Base-by-base conservation (phyloP, 352 stramenopile genomes). In the Phytophthora pistaciae region DNA sequence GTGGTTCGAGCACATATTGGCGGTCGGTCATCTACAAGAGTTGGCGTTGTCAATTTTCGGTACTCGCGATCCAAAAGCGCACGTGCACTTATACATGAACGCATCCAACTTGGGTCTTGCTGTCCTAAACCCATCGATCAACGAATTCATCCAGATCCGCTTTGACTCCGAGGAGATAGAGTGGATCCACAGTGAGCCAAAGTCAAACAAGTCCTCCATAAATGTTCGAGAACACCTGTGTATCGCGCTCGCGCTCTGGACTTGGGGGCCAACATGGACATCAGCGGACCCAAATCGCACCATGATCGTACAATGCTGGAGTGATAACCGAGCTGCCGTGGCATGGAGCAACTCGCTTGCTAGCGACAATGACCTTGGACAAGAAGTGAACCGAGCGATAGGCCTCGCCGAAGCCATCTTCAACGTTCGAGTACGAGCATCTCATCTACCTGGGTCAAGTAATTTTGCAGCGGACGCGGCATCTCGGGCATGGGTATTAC, bases 291-390 rank as follows among this genome's bases (percentile, higher is more conserved):
- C 49, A 21, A 16, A 40, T 56, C 50, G 8, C 3, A 56, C 50
- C 7, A 25, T 21, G 14, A 11, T 56, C 25, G 23, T 56, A 25
- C 40, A 56, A 56, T 49, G 42, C 42, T 49, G 42, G 42, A 49
- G 42, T 49, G 42, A 23, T 18, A 49, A 49, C 42, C 14, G 42
- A 49, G 16, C 14, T 10, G 42, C 42, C 4, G 42, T 49, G 42
- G 42, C 42, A 49, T 49, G 42, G 42, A 49, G 42, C 42, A 49
- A 38, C 50, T 56, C 50, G n/a, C 25, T 56, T 40, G 50, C 50
- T 0, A 56, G 23, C 25, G 40, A 1, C 23, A 56, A 56, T 16
- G 50, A 56, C 14, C 25, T 56, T 3, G 40, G 50, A 14, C 50
- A 49, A 18, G 42, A 49, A 49, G 42, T 49, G 16, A 49, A 49